phyloP scores from a whole-genome alignment of 208 protist genomes.

The Strigomonas galati region DNA sequence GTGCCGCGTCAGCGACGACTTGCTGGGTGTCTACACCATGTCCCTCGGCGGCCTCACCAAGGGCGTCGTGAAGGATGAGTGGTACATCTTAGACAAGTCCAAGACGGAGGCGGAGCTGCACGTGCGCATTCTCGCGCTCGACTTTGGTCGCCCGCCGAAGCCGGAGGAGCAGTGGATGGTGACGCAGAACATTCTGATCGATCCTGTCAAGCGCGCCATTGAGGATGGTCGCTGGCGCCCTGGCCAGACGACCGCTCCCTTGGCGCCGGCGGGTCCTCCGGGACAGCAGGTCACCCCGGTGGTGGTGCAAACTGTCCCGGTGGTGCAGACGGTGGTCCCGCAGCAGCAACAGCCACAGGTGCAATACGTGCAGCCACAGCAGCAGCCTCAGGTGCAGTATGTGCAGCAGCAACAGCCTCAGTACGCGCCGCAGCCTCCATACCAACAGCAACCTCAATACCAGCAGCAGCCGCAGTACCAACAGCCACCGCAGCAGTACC shows the following conservation, averaged over 20 bases:
- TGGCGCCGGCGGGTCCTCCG: slow-evolving; percentile 18
- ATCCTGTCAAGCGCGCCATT: slow-evolving; percentile 42
- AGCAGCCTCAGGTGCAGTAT: slow-evolving; percentile 10
- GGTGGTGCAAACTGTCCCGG: slow-evolving; percentile 1
- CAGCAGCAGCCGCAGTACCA: slow-evolving; percentile 20
- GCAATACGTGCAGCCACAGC: background rate
- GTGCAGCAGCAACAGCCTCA: slow-evolving; percentile 12
- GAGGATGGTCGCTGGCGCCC: slow-evolving; percentile 39
- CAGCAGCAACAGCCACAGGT: slow-evolving; percentile 11
- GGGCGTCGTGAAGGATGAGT: slow-evolving; percentile 64
- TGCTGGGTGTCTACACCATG: slow-evolving; percentile 63
- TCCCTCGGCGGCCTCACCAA: slow-evolving; percentile 41
- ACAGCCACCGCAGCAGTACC: slow-evolving; percentile 14
- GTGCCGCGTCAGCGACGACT: slow-evolving; percentile 46
- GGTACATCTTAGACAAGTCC: slow-evolving; percentile 54
- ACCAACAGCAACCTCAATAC: too few relatives aligned
- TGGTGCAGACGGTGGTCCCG: slow-evolving; percentile 9
- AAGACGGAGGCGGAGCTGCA: slow-evolving; percentile 59
- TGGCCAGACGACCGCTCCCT: slow-evolving; percentile 28
- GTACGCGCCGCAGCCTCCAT: slow-evolving; percentile 17
- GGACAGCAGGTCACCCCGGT: slow-evolving; percentile 1
- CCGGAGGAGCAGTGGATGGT: slow-evolving; percentile 53
- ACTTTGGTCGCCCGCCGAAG: slow-evolving; percentile 52
- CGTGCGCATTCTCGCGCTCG: slow-evolving; percentile 58
- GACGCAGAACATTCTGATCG: slow-evolving; percentile 46